phyloP scores from a whole-genome alignment of 108 stramenopile genomes.

The Skeletonema menzelii region DNA sequence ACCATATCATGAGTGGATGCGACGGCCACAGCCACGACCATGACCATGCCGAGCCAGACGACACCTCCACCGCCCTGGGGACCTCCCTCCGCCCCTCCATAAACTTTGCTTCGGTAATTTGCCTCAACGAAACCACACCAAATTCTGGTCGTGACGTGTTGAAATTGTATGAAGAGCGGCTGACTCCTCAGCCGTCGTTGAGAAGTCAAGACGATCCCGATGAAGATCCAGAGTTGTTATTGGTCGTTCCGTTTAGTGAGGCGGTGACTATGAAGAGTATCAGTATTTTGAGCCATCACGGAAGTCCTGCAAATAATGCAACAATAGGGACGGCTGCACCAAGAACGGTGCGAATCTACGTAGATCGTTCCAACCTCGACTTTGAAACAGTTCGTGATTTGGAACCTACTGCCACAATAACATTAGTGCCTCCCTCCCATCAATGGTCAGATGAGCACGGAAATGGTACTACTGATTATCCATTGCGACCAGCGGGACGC shows the following conservation, averaged over 20 bases:
- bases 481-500: conserved; percentile 77
- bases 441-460: conserved; percentile 18
- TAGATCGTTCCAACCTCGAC: conserved; percentile 78
- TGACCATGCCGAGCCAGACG: conserved; percentile 68
- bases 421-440: conserved; percentile 72
- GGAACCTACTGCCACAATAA: conserved; percentile 54
- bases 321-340: conserved; percentile 46
- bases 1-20: conserved; percentile 50
- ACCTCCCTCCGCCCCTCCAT: conserved; percentile 71
- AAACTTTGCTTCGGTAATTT: conserved; percentile 64
- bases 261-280: conserved; percentile 69
- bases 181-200: conserved; percentile 56
- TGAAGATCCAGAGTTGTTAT: conserved; percentile 75
- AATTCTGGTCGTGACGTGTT: conserved; percentile 57
- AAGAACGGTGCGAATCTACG: conserved; percentile 61
- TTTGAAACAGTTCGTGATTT: conserved; percentile 84
- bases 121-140: conserved; percentile 74
- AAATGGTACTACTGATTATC: conserved; percentile 79
- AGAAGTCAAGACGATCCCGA: conserved; percentile 65
- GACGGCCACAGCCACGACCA: conserved; percentile 85
- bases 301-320: not conserved
- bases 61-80: conserved; percentile 52
- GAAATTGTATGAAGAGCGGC: conserved; percentile 81
- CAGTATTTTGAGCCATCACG: conserved; percentile 43
- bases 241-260: conserved; percentile 80